Evolutionary conservation across 495 filamentous ascomycete species (phyloP).

Genomic region (Sordaria brevicollis): DNA sequence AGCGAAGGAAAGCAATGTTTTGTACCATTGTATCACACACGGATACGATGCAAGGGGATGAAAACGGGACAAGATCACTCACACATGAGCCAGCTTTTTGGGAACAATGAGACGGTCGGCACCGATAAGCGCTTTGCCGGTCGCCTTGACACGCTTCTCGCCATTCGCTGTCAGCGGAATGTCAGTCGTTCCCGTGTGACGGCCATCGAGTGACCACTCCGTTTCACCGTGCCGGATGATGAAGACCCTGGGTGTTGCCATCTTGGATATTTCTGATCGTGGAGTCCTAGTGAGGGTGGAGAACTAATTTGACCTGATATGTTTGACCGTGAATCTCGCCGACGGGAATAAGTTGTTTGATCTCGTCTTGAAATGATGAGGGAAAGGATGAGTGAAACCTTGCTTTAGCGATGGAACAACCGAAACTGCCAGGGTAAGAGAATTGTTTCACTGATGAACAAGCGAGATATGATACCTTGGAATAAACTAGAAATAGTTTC

Average conservation of each 20-base stretch:
- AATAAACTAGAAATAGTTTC: neutral
- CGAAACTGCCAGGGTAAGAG: neutral
- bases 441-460: neutral
- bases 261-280: slow-evolving; percentile 4
- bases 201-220: slow-evolving; percentile 90
- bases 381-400: neutral
- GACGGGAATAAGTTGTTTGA: neutral
- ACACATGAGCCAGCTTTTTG: slow-evolving; percentile 66
- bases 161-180: slow-evolving; percentile 79
- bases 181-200: slow-evolving; percentile 81
- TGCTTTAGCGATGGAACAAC: neutral
- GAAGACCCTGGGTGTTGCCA: slow-evolving; percentile 70
- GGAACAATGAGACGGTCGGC: slow-evolving; percentile 80
- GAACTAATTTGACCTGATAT: neutral
- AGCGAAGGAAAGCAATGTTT: neutral
- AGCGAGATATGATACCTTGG: neutral
- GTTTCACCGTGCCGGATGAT: slow-evolving; percentile 91
- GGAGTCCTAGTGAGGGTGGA: neutral
- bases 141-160: slow-evolving; percentile 72
- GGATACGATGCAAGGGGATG: neutral
- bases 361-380: too few relatives aligned
- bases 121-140: slow-evolving; percentile 74
- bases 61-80: slow-evolving; percentile 12
- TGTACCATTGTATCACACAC: neutral
- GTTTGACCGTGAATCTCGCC: neutral